Percentiles rank a stretch among this genome's conserved stretches.
Evolutionary conservation across 164 flowering plant species (phyloP).

Genomic region (Warburgia ugandensis): DNA sequence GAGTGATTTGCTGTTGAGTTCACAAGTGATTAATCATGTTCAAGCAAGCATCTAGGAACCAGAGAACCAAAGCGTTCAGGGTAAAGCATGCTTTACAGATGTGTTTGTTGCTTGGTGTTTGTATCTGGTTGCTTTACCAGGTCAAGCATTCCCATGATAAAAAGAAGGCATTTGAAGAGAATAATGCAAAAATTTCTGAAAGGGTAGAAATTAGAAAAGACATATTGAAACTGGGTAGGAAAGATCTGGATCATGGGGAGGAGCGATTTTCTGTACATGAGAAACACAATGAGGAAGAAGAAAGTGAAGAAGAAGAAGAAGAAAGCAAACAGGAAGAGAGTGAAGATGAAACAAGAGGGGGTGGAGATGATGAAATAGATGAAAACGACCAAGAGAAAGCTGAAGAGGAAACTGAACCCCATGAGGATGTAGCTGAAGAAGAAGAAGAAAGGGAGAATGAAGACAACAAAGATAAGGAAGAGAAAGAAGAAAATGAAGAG

Average conservation of each 20-base stretch:
- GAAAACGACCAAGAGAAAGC: conserved; percentile 11
- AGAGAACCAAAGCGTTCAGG: conserved; percentile 70
- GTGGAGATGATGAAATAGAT: conserved; percentile 3
- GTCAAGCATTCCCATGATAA: conserved; percentile 64
- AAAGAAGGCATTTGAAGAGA: conserved; percentile 32
- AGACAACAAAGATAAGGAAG: conserved; percentile 31
- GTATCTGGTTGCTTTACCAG: conserved; percentile 82
- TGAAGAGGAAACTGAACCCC: conserved; percentile 17
- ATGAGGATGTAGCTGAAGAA: conserved; percentile 22
- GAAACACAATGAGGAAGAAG: conserved; percentile 14
- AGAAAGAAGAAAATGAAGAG: conserved; percentile 29
- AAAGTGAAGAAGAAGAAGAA: conserved; percentile 10
- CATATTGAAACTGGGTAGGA: conserved; percentile 59
- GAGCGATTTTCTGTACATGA: conserved; percentile 24
- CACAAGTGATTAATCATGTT: conserved; percentile 36
- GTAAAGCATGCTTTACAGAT: conserved; percentile 80
- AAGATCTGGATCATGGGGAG: conserved; percentile 45
- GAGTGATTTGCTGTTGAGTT: not conserved
- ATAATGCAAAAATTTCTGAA: conserved; percentile 14
- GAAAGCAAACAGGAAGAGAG: conserved; percentile 12
- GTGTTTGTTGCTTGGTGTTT: conserved; percentile 50
- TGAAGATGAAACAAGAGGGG: conserved; percentile 2
- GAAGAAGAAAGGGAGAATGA: conserved; percentile 18
- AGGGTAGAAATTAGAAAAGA: conserved; percentile 20
- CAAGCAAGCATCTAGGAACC: conserved; percentile 51